Evolutionary conservation across 2,329 filamentous ascomycete genomes (phyloP).

Genomic region (Diaporthe vexans): DNA sequence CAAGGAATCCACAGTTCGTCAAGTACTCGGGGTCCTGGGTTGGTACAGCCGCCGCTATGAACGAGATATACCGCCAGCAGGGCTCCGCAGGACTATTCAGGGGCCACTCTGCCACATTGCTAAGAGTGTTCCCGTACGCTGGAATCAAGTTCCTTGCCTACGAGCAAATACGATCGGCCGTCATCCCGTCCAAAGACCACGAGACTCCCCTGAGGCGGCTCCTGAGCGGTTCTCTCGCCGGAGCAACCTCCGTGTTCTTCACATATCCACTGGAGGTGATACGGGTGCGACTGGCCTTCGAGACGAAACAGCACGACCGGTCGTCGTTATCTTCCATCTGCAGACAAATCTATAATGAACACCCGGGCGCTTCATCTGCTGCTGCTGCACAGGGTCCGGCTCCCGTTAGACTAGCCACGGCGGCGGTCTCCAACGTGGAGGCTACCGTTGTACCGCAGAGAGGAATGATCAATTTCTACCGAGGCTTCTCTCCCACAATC

Average conservation of each 20-base stretch:
- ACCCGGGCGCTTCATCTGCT: conserved; percentile 59
- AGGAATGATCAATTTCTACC: conserved; percentile 92
- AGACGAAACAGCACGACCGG: conserved; percentile 82
- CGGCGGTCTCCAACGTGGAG: conserved; percentile 60
- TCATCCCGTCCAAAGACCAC: conserved; percentile 80
- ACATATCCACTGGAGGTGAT: conserved; percentile 97
- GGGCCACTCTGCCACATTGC: conserved; percentile 92
- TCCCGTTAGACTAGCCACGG: conserved; percentile 58
- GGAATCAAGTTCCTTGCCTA: conserved; percentile 98
- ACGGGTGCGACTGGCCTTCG: conserved; percentile 91
- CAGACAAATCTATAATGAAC: conserved; percentile 88
- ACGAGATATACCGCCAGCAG: conserved; percentile 83
- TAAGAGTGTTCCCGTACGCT: conserved; percentile 97
- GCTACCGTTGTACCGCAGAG: conserved; percentile 69
- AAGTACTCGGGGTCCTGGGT: conserved; percentile 94
- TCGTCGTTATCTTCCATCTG: conserved; percentile 84
- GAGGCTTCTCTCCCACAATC: conserved; percentile 90
- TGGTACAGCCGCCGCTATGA: conserved; percentile 85
- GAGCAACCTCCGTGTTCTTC: conserved; percentile 93
- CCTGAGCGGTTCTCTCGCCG: conserved; percentile 80
- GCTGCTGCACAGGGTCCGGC: conserved; percentile 51
- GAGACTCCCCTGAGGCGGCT: conserved; percentile 87
- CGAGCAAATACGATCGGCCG: conserved; percentile 87
- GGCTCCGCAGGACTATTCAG: conserved; percentile 86
- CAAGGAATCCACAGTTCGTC: conserved; percentile 91